Conservation (phyloP, 306 rosid genomes). For the Inga leiocalycina region DNA sequence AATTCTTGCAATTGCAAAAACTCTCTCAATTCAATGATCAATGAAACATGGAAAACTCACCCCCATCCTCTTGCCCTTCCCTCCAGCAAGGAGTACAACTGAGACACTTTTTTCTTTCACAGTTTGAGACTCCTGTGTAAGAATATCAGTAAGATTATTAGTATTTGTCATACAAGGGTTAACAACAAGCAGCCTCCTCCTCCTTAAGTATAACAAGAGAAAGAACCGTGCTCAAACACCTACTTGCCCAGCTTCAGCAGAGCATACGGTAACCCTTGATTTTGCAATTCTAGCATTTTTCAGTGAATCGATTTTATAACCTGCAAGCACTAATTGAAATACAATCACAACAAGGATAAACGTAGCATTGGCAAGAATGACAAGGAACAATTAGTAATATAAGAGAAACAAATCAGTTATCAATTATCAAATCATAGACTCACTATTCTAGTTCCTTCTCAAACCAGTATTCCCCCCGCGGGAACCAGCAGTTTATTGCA, state of each 20-base stretch:
- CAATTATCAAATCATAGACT: neutral
- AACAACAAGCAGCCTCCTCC: neutral
- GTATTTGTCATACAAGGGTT: neutral
- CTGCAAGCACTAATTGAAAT: constrained; percentile 28
- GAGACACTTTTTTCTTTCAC: constrained; percentile 62
- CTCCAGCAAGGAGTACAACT: constrained; percentile 70
- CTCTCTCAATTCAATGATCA: neutral
- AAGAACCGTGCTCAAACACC: neutral
- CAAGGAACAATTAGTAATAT: neutral
- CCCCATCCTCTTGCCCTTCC: constrained; percentile 74
- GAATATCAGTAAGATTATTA: neutral
- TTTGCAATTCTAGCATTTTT: constrained; percentile 32
- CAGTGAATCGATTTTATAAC: constrained; percentile 32
- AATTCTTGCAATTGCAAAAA: neutral
- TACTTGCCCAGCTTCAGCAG: constrained; percentile 12
- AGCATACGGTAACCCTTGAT: constrained; percentile 21
- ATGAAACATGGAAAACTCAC: constrained; percentile 41
- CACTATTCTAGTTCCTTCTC: neutral
- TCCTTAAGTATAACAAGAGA: neutral
- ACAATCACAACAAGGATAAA: neutral
- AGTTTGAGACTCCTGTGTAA: constrained; percentile 32
- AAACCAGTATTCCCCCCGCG: neutral
- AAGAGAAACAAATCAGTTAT: neutral
- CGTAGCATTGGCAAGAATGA: neutral
- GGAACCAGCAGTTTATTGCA: neutral